Base-by-base conservation (phyloP, 1,284 basidiomycete species). In the Leccinum pachyderme region DNA sequence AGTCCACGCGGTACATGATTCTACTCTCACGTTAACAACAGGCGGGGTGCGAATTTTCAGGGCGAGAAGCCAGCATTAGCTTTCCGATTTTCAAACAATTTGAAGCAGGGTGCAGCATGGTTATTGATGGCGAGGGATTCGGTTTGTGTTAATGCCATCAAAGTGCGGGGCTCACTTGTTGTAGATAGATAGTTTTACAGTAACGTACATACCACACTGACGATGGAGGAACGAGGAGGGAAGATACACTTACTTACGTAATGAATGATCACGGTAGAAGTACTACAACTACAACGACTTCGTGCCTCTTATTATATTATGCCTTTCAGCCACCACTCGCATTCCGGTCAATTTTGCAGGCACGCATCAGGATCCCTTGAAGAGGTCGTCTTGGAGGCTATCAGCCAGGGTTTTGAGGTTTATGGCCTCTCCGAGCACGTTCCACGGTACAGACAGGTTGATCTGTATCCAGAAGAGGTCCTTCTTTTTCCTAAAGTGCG, bases 401-500 rank as follows among this genome's bases (percentile, higher is more conserved):
- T 93, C 53, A 67, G 74, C 3, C 81, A 89, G 68, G 84, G 87
- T 0, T 99, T 98, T 70, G 77, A 81, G 55, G 78, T 90, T 1
- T 98, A 89, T 67, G 93, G 95, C 4, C 77, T 99, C 55, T 91
- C 87, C n/a, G 96, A 99, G 73, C 97, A 99, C 72, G 89, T 91
- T 46, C 96, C 96, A 37, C 84, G 96, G 32, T 95, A 93, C 71
- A 79, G 92, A 55, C 51, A 63, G 2, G 69, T 81, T 35, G 94
- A 99, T 71, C 76, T 98, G 33, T 99, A 98, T 69, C 96, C 95
- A 13, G 96, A 99, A 78, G 96, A 99, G 84, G 94, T 93, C 61
- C 56, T 63, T 63, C 56, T 28, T 28, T 57, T 55, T 46, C 59
- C 57, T 46, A 22, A 47, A 32, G 47, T 27, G 35, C 53, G 29